phyloP scores from a whole-genome alignment of 352 stramenopile genomes.

The Phytophthora constricta region DNA sequence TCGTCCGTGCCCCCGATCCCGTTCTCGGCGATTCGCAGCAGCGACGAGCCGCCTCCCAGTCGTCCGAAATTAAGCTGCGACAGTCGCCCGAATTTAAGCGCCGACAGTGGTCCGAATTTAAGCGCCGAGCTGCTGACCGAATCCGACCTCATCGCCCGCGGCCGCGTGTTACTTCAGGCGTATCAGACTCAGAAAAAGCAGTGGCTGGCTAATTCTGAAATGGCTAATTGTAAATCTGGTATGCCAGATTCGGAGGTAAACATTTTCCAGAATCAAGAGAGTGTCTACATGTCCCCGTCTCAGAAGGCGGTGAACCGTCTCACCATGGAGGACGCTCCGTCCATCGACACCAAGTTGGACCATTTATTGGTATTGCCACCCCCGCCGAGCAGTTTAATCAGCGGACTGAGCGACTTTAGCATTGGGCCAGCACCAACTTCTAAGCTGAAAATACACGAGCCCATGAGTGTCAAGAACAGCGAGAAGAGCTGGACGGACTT shows the following conservation, averaged over 20 bases:
- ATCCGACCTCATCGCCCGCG: slow-evolving; percentile 53
- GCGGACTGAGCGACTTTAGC: slow-evolving; percentile 31
- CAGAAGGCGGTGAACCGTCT: background rate
- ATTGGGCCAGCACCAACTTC: slow-evolving; percentile 28
- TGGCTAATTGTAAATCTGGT: slow-evolving; percentile 7
- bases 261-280: slow-evolving; percentile 19
- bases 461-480: slow-evolving; percentile 25
- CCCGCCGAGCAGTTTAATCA: slow-evolving; percentile 19
- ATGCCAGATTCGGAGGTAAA: slow-evolving; percentile 19
- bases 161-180: slow-evolving; percentile 43
- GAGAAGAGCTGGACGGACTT: slow-evolving; percentile 47
- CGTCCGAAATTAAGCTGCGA: too few relatives aligned
- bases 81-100: background rate
- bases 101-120: slow-evolving; percentile 4
- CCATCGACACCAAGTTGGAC: slow-evolving; percentile 31
- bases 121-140: slow-evolving; percentile 29
- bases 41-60: too few relatives aligned
- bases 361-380: slow-evolving; percentile 1
- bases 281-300: slow-evolving; percentile 23
- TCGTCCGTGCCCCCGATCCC: slow-evolving; percentile 20
- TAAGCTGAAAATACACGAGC: slow-evolving; percentile 27
- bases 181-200: slow-evolving; percentile 61
- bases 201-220: too few relatives aligned
- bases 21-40: slow-evolving; percentile 32
- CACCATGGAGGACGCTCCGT: slow-evolving; percentile 15